Conservation (phyloP, 305 asterid species). For the Solanum hybrid region DNA sequence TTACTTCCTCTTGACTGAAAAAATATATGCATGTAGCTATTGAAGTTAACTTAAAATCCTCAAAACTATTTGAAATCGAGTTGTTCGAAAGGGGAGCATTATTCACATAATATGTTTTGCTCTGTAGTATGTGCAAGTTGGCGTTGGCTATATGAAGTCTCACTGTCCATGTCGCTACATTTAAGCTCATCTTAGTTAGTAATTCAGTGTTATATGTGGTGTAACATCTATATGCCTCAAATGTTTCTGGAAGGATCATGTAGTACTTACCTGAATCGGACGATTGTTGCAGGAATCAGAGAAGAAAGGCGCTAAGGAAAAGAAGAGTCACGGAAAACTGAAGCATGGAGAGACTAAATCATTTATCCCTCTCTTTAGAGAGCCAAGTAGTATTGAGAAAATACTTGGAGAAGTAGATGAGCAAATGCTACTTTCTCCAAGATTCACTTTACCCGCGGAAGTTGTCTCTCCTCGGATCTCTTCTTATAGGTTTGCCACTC, state of each 20-base stretch:
- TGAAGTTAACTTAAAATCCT: not conserved
- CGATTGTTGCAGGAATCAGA: conserved; percentile 46
- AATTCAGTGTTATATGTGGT: not conserved
- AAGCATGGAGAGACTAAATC: conserved; percentile 53
- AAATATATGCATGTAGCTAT: not conserved
- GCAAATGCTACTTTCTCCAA: conserved; percentile 29
- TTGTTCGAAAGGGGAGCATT: too few relatives aligned
- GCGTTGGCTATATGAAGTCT: not conserved
- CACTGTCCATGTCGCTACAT: not conserved
- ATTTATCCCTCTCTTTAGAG: conserved; percentile 65
- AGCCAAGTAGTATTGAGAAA: conserved; percentile 90
- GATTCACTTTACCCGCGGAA: conserved; percentile 25
- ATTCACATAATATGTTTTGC: not conserved
- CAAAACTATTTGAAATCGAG: not conserved
- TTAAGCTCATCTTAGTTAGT: not conserved
- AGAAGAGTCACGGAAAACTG: conserved; percentile 52
- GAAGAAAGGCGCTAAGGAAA: conserved; percentile 52
- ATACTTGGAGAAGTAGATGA: conserved; percentile 88
- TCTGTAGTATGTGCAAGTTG: not conserved
- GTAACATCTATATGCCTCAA: not conserved
- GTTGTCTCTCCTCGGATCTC: conserved; percentile 12
- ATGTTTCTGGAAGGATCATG: not conserved
- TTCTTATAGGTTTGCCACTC: conserved; percentile 19
- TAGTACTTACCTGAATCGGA: not conserved
- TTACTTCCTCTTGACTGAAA: not conserved